phyloP scores from a whole-genome alignment of 495 filamentous ascomycete species.

The Podospora pseudocomata region DNA sequence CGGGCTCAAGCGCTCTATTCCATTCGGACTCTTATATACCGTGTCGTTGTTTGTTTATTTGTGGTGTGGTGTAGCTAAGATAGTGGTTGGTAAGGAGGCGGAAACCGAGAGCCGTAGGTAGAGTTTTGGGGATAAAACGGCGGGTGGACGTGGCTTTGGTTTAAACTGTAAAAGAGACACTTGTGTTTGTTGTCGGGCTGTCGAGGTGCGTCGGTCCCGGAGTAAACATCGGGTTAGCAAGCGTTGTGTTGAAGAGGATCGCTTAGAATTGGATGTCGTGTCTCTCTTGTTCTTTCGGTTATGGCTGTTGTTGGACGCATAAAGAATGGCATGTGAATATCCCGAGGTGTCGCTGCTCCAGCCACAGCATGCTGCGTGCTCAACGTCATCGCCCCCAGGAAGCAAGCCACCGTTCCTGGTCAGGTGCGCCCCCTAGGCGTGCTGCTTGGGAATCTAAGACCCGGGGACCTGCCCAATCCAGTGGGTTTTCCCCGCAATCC shows the following conservation, averaged over 20 bases:
- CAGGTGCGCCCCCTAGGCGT: background rate
- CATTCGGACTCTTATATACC: constrained; percentile 15
- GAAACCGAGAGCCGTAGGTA: background rate
- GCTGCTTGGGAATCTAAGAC: background rate
- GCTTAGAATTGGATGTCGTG: background rate
- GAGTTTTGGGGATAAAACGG: background rate
- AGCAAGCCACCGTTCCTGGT: constrained; percentile 16
- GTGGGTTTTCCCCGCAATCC: constrained; percentile 16
- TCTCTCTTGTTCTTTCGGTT: background rate
- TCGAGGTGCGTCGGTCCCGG: background rate
- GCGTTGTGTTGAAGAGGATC: background rate
- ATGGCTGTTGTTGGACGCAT: background rate
- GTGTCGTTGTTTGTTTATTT: background rate
- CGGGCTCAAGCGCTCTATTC: constrained; percentile 22
- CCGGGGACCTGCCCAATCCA: constrained; percentile 11
- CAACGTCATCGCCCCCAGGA: constrained; percentile 13
- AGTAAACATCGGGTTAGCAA: background rate
- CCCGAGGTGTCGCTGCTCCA: constrained; percentile 17
- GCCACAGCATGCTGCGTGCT: constrained; percentile 16
- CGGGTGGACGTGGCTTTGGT: background rate
- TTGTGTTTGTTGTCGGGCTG: constrained; percentile 3
- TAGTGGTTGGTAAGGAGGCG: background rate
- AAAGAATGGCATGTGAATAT: constrained; percentile 23
- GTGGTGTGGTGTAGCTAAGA: constrained; percentile 2
- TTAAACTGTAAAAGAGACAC: background rate